A percentile compares a stretch with the other conserved stretches of the same genome.
These are phyloP conservation scores for Cyberlindnera sargentensis DNA, from an alignment of 805 yeast genomes.

Conservation along the genomic window DNA sequence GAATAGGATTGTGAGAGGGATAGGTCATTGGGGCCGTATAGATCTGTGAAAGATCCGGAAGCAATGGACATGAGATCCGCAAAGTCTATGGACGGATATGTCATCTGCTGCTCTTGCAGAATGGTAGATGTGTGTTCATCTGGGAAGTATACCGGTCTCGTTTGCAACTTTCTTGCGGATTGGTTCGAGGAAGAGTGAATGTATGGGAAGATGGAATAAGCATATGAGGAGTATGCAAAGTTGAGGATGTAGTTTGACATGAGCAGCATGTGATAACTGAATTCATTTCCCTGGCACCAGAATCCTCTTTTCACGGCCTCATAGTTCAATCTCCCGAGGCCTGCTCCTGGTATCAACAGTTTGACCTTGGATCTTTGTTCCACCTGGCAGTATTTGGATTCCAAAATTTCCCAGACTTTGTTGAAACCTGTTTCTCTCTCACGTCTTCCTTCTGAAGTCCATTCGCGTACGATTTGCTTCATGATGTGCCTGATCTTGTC, in stretches of 20 bases:
- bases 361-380: constrained; percentile 31
- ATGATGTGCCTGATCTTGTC: constrained; percentile 53
- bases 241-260: constrained; percentile 50
- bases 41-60: constrained; percentile 65
- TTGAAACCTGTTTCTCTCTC: constrained; percentile 39
- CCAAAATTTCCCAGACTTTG: constrained; percentile 26
- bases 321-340: constrained; percentile 51
- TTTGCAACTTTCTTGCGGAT: constrained; percentile 36
- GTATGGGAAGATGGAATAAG: constrained; percentile 43
- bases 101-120: constrained; percentile 17
- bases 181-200: constrained; percentile 46
- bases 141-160: constrained; percentile 46
- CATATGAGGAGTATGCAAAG: constrained; percentile 32
- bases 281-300: constrained; percentile 60
- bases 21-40: constrained; percentile 44
- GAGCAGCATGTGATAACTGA: constrained; percentile 56
- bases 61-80: constrained; percentile 59
- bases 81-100: constrained; percentile 35
- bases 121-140: constrained; percentile 39
- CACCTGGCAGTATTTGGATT: constrained; percentile 32
- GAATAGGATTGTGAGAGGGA: constrained; percentile 14
- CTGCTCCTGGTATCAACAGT: constrained; percentile 58
- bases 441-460: constrained; percentile 45
- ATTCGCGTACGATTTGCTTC: constrained; percentile 53
- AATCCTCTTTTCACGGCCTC: constrained; percentile 52